These are phyloP conservation scores for Camelina neglecta DNA, from an alignment of 345 rosid genomes.

Conservation along the genomic window DNA sequence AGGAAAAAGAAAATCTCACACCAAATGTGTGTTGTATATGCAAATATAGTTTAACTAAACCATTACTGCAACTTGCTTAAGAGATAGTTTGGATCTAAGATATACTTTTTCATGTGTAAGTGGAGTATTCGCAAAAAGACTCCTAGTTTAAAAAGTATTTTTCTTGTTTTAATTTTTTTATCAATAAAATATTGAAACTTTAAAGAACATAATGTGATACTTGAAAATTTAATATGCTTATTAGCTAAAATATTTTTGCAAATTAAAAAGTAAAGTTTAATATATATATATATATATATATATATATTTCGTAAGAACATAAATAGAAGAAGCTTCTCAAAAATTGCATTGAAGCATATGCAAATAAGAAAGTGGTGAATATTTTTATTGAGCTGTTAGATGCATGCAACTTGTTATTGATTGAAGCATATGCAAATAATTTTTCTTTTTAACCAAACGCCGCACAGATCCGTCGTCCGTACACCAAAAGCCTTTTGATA, in stretches of 20 bases:
- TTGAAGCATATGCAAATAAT: background rate
- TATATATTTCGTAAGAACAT: background rate
- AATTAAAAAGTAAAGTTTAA: background rate
- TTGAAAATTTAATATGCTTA: too few species aligned
- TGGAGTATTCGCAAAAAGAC: background rate
- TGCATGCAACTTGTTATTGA: conserved; percentile 2
- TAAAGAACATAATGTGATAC: too few species aligned
- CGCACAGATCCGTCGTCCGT: conserved; percentile 31
- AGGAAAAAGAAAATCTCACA: background rate
- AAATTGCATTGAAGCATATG: too few species aligned
- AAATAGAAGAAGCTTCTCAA: background rate
- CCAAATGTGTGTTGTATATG: background rate
- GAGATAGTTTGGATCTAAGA: background rate
- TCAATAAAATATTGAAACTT: too few species aligned
- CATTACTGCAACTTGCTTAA: background rate
- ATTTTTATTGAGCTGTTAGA: background rate
- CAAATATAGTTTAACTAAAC: background rate
- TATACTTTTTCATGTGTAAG: background rate
- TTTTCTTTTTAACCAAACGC: background rate
- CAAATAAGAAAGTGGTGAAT: too few species aligned
- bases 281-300: too few species aligned
- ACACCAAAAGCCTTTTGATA: conserved; percentile 4
- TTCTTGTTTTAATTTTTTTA: too few species aligned
- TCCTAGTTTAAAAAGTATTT: background rate
- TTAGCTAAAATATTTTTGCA: too few species aligned